Conservation (phyloP, 2,329 filamentous ascomycete genomes). For the Teratosphaeriaceae sp. region DNA sequence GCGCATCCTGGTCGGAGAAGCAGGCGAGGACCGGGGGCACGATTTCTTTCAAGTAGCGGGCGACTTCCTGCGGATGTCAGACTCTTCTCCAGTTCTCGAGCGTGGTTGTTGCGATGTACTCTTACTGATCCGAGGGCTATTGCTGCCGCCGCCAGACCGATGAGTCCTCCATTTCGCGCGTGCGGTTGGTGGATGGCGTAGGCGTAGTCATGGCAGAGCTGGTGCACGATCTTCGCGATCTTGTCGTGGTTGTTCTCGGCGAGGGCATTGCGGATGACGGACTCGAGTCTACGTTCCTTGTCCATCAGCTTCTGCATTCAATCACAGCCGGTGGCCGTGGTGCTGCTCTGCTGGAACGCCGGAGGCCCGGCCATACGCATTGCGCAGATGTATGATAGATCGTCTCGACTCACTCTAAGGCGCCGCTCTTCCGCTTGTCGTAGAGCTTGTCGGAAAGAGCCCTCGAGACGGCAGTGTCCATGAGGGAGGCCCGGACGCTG, state of each 20-base stretch:
- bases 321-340: slow-evolving; percentile 8
- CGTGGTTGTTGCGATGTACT: slow-evolving; percentile 21
- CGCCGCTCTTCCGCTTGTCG: slow-evolving; percentile 93
- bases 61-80: slow-evolving; percentile 62
- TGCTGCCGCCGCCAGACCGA: slow-evolving; percentile 88
- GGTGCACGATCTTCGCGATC: slow-evolving; percentile 83
- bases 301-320: slow-evolving; percentile 9
- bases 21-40: slow-evolving; percentile 95
- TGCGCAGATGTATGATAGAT: no score
- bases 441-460: slow-evolving; percentile 91
- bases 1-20: slow-evolving; percentile 94
- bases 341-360: not conserved
- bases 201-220: slow-evolving; percentile 95
- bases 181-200: slow-evolving; percentile 97
- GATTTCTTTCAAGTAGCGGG: slow-evolving; percentile 85
- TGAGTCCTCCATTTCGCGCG: slow-evolving; percentile 91
- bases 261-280: slow-evolving; percentile 78
- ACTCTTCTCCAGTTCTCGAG: not conserved
- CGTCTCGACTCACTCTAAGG: slow-evolving; percentile 78
- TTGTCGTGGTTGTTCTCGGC: slow-evolving; percentile 68
- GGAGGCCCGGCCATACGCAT: not conserved
- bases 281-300: slow-evolving; percentile 63
- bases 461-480: slow-evolving; percentile 12
- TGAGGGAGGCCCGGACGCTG: slow-evolving; percentile 6
- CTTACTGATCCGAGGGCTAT: slow-evolving; percentile 88